A percentile compares a stretch with the other conserved stretches of the same genome.
Conservation (phyloP, 805 yeast genomes). For the Nakazawaea wickerhamii region DNA sequence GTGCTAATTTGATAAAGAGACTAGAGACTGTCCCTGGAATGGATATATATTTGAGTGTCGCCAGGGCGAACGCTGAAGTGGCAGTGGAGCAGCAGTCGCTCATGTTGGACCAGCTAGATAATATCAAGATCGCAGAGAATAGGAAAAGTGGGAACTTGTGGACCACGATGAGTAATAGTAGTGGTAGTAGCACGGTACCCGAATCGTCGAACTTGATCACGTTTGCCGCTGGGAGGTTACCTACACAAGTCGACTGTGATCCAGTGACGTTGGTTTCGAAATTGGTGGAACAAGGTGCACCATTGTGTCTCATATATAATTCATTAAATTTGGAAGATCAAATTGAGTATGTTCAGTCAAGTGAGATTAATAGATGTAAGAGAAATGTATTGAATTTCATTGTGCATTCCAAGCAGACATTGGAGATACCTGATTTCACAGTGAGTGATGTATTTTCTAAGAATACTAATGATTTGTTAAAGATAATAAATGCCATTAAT, state of each 20-base stretch:
- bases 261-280: conserved; percentile 91
- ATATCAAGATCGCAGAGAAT: conserved; percentile 10
- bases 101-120: conserved; percentile 31
- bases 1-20: conserved; percentile 49
- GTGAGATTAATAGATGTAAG: conserved; percentile 80
- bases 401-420: conserved; percentile 73
- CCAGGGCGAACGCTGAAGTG: conserved; percentile 61
- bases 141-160: conserved; percentile 7
- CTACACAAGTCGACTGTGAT: conserved; percentile 71
- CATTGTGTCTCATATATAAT: conserved; percentile 82
- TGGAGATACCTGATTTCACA: conserved; percentile 78
- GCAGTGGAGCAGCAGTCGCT: conserved; percentile 70
- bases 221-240: conserved; percentile 72
- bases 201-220: conserved; percentile 40
- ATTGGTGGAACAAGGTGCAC: conserved; percentile 86
- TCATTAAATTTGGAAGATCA: conserved; percentile 46
- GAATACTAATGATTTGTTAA: conserved; percentile 69
- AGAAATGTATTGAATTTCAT: conserved; percentile 87
- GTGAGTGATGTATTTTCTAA: conserved; percentile 86
- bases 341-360: conserved; percentile 61
- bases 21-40: conserved; percentile 60
- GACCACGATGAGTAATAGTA: conserved; percentile 15
- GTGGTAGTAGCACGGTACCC: background rate
- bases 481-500: conserved; percentile 68
- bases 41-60: conserved; percentile 60